Base-by-base conservation (phyloP, 805 yeast species). In the Ogataea paraovalis region DNA sequence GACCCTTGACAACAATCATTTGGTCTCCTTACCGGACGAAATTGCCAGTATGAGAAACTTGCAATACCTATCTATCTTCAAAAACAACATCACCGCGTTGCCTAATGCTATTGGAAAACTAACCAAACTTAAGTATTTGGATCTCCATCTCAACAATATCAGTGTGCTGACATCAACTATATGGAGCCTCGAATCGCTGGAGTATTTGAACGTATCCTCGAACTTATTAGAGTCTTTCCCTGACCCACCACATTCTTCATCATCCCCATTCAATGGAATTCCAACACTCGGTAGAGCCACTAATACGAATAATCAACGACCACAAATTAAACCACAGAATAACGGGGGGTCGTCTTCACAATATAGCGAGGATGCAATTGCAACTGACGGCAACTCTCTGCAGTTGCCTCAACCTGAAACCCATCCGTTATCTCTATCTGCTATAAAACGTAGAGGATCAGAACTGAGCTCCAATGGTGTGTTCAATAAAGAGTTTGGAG, bases 121-220 rank as follows among this genome's bases (percentile, higher is more conserved):
- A 47, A 66, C 72, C 3, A 75, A 78, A 27, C 72, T 92, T 52
- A 82, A 77, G 57, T 71, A 76, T 41, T 70, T 92, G 47, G 97
- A 92, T 64, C 67, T 89, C 39, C 97, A 92, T 66, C 79, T 87
- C 39, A 92, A 92, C 66, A 90, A 90, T 59, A 71, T 92, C 54
- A 83, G 87, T 54, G 62, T 70, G 7, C 68, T 92, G 25, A 87
- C 89, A 0, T 75, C 75, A 25, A 85, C 80, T 19, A 74, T 87
- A 30, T 87, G 91, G 85, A 68, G 75, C 44, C 65, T 87, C 58
- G 66, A 64, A 37, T 76, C 80, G 5, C 72, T 87, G 54, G 73
- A 78, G 4, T 64, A 68, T 4, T 70, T 89, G 52, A 89, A 89
- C 64, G 73, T 85, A 1, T 82, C 96, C 0, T 85, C 95, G 0